Conservation (phyloP, 1,284 basidiomycete species). For the Pseudozyma tsukubaensis region DNA sequence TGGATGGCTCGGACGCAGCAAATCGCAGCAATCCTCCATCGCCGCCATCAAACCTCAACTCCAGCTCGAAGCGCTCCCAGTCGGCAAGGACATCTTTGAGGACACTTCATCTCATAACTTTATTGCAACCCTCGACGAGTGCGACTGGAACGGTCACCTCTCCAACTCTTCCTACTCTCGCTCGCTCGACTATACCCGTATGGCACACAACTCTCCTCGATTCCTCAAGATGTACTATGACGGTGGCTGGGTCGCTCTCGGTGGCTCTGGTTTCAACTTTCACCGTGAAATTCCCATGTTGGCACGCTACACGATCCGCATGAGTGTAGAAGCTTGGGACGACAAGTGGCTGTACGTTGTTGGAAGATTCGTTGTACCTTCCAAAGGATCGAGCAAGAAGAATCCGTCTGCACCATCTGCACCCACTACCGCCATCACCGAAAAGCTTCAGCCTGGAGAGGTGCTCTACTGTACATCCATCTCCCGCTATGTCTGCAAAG, state of each 20-base stretch:
- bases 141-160: constrained; percentile 56
- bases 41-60: constrained; percentile 27
- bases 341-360: constrained; percentile 61
- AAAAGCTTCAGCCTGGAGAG: constrained; percentile 23
- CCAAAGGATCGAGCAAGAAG: constrained; percentile 1
- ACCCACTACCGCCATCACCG: constrained; percentile 9
- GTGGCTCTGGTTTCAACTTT: constrained; percentile 49
- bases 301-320: constrained; percentile 44
- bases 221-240: constrained; percentile 51
- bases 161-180: constrained; percentile 54
- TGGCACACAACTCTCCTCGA: constrained; percentile 34
- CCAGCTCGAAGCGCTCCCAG: constrained; percentile 34
- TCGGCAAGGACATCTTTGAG: constrained; percentile 53
- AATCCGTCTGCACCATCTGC: not conserved
- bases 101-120: constrained; percentile 32
- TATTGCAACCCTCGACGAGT: constrained; percentile 48
- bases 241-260: constrained; percentile 49
- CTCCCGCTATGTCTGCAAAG: constrained; percentile 58
- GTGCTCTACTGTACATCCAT: constrained; percentile 56
- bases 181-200: constrained; percentile 49
- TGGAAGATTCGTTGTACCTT: constrained; percentile 39
- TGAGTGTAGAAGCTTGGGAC: constrained; percentile 54
- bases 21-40: constrained; percentile 2
- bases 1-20: constrained; percentile 10
- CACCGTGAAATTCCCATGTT: constrained; percentile 56